Percentiles rank a stretch among this genome's conserved stretches.
These are phyloP conservation scores for Ambrosia hybrid DNA, from an alignment of 140 eudicot species.

Conservation along the genomic window DNA sequence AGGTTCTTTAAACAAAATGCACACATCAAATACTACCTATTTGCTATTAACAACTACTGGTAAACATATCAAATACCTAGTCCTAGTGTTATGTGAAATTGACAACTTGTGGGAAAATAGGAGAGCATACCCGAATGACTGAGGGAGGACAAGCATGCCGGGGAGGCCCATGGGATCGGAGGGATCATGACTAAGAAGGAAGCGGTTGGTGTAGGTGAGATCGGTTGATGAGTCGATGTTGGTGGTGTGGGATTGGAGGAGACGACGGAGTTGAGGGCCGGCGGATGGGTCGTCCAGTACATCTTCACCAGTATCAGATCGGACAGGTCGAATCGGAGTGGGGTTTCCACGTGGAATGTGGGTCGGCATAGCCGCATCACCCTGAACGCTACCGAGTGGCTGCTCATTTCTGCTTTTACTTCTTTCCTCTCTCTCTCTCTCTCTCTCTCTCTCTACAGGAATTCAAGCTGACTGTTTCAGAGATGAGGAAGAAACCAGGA, in stretches of 20 bases:
- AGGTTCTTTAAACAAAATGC: no score
- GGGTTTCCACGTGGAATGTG: conserved; percentile 73
- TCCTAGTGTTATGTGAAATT: no score
- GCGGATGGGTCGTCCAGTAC: conserved; percentile 66
- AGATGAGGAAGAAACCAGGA: conserved; percentile 1
- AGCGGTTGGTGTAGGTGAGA: conserved; percentile 67
- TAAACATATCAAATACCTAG: no score
- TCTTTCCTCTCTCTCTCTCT: neutral
- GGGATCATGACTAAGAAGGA: conserved; percentile 55
- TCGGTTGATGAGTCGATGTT: conserved; percentile 43
- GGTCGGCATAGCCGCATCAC: conserved; percentile 98
- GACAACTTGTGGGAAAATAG: no score
- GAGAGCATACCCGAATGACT: conserved; percentile 71
- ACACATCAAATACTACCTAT: neutral
- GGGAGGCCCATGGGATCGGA: conserved; percentile 80
- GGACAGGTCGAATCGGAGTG: conserved; percentile 75
- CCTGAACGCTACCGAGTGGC: conserved; percentile 84
- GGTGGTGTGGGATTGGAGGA: conserved; percentile 34
- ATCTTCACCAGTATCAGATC: conserved; percentile 87
- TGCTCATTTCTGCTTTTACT: conserved; percentile 37
- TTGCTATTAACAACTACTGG: no score
- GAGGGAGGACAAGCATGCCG: conserved; percentile 93
- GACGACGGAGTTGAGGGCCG: conserved; percentile 54
- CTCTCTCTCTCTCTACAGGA: conserved; percentile 1
- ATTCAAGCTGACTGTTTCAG: conserved; percentile 17